Percentiles rank a stretch among this genome's conserved stretches.
Conservation (phyloP, 352 stramenopile species). For the Pythium pyrilobum region DNA sequence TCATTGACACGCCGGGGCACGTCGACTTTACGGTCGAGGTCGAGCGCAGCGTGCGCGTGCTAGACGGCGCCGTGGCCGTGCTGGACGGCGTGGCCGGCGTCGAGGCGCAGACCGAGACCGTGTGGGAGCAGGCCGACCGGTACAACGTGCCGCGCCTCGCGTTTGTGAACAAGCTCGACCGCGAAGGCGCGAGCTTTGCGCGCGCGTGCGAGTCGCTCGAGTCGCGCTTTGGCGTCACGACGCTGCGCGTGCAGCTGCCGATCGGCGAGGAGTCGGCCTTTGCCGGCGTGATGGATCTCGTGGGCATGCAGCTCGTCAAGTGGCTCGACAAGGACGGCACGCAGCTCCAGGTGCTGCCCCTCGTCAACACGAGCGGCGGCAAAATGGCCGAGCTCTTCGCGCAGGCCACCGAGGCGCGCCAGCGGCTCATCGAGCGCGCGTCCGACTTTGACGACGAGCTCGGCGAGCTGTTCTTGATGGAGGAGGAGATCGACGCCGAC, state of each 20-base stretch:
- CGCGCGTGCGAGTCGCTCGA: conserved; percentile 79
- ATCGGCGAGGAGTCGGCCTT: conserved; percentile 60
- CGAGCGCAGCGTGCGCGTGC: conserved; percentile 94
- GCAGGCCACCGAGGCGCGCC: conserved; percentile 30
- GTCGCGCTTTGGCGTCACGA: conserved; percentile 49
- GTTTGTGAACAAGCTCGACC: conserved; percentile 98
- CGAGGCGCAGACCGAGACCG: conserved; percentile 86
- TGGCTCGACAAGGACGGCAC: conserved; percentile 59
- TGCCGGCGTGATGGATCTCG: conserved; percentile 58
- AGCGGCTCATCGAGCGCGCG: conserved; percentile 55
- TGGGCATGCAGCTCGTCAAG: conserved; percentile 62
- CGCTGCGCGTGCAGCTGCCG: conserved; percentile 60
- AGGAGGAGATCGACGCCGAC: conserved; percentile 47
- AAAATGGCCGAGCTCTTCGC: conserved; percentile 54
- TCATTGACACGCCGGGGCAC: conserved; percentile 97
- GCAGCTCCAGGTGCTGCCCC: conserved; percentile 42
- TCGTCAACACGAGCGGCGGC: conserved; percentile 31
- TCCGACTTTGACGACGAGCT: conserved; percentile 72
- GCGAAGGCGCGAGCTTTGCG: conserved; percentile 92
- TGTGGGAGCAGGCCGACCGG: conserved; percentile 77
- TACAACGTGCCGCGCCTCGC: conserved; percentile 89
- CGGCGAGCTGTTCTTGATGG: conserved; percentile 68
- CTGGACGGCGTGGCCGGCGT: conserved; percentile 97
- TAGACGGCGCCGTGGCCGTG: conserved; percentile 96
- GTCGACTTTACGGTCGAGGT: conserved; percentile 99